Percentiles rank a stretch among this genome's conserved stretches.
These are phyloP conservation scores for Lyophyllum shimeji DNA, from an alignment of 768 basidiomycete genomes.

Conservation along the genomic window DNA sequence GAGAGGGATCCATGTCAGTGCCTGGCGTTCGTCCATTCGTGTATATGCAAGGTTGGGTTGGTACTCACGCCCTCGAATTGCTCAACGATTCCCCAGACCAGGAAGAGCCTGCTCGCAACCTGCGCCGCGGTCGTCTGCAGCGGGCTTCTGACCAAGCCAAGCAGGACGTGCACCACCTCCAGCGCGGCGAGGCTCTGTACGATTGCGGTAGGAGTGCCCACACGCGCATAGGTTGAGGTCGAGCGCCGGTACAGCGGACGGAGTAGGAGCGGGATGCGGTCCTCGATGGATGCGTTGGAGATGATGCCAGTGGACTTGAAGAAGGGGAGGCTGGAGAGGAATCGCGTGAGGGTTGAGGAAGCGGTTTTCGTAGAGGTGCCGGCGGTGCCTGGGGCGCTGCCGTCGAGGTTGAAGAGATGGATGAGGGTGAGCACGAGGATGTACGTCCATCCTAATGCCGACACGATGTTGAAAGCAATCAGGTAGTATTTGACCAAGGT, in stretches of 20 bases:
- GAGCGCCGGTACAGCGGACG: slow-evolving; percentile 49
- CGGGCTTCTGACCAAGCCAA: slow-evolving; percentile 81
- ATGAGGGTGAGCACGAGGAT: slow-evolving; percentile 57
- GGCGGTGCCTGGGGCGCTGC: slow-evolving; percentile 29
- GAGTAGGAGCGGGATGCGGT: slow-evolving; percentile 37
- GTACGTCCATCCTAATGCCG: slow-evolving; percentile 72
- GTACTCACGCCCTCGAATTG: slow-evolving; percentile 57
- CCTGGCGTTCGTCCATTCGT: not conserved
- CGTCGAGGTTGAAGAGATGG: slow-evolving; percentile 48
- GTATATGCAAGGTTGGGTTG: not conserved
- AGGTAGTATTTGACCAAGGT: slow-evolving; percentile 59
- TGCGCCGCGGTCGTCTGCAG: slow-evolving; percentile 74
- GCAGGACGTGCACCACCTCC: slow-evolving; percentile 78
- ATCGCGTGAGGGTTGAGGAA: slow-evolving; percentile 34
- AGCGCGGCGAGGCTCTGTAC: slow-evolving; percentile 85
- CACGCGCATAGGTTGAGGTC: slow-evolving; percentile 55
- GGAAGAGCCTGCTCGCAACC: slow-evolving; percentile 76
- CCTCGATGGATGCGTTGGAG: slow-evolving; percentile 27
- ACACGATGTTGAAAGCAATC: slow-evolving; percentile 73
- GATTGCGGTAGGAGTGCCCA: slow-evolving; percentile 60
- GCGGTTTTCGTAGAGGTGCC: slow-evolving; percentile 25
- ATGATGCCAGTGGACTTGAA: slow-evolving; percentile 28
- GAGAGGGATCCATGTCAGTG: not conserved
- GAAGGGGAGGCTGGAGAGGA: slow-evolving; percentile 35
- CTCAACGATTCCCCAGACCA: slow-evolving; percentile 83